Evolutionary conservation across 768 basidiomycete species (phyloP).

Genomic region (Dioszegia crocea): DNA sequence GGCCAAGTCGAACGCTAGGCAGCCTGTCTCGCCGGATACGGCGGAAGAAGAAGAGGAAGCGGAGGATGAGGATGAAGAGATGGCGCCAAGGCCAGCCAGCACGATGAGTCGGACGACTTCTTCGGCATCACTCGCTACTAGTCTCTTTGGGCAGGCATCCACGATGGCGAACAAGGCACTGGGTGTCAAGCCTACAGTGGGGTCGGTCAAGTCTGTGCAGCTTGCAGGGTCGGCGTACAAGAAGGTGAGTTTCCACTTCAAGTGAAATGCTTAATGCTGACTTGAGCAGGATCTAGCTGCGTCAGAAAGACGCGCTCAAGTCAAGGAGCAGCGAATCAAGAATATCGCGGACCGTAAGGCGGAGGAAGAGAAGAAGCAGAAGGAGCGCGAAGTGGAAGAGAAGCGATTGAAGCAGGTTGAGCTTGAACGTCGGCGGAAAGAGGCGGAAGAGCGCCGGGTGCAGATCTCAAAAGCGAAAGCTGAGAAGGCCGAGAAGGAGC

Average conservation of each 20-base stretch:
- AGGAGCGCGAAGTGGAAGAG: constrained; percentile 23
- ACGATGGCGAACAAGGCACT: constrained; percentile 18
- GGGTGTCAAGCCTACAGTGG: constrained; percentile 35
- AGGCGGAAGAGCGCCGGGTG: constrained; percentile 21
- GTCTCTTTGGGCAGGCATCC: constrained; percentile 11
- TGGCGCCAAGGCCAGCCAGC: background rate
- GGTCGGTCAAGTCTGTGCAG: constrained; percentile 69
- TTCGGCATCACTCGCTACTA: constrained; percentile 13
- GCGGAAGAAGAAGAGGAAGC: background rate
- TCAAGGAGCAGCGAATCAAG: constrained; percentile 67
- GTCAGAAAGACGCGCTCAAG: constrained; percentile 74
- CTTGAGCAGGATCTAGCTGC: constrained; percentile 76
- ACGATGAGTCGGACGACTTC: constrained; percentile 14
- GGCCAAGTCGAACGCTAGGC: background rate
- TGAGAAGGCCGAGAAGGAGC: constrained; percentile 28
- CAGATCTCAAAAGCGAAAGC: constrained; percentile 22
- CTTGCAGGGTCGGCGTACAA: constrained; percentile 78
- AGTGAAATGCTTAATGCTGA: background rate
- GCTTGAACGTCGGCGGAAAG: constrained; percentile 20
- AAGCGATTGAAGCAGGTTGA: constrained; percentile 15
- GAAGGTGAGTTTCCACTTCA: constrained; percentile 60
- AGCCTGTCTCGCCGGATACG: background rate
- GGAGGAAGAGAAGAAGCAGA: constrained; percentile 55
- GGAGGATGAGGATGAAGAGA: background rate
- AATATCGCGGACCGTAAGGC: constrained; percentile 58